Evolutionary conservation across 108 stramenopile genomes (phyloP).

Genomic region (Aurantiochytrium sp.): DNA sequence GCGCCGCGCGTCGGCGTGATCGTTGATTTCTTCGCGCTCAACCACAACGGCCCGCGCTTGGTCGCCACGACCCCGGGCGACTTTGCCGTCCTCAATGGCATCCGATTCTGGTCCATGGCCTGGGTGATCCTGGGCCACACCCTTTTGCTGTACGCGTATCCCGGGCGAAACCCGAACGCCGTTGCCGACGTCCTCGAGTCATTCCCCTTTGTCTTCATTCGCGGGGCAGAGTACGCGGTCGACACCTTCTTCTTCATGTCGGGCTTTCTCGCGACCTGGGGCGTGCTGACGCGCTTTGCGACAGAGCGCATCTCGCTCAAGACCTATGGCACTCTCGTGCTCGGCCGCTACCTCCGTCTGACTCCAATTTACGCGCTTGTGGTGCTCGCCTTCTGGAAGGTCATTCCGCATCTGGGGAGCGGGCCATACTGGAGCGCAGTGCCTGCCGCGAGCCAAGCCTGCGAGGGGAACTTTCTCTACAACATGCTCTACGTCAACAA

Average conservation of each 20-base stretch:
- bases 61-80: neutral
- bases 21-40: neutral
- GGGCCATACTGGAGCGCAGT: constrained; percentile 42
- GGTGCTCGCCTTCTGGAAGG: constrained; percentile 45
- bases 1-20: neutral
- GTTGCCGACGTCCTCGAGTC: neutral
- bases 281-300: constrained; percentile 24
- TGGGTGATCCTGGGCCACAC: constrained; percentile 51
- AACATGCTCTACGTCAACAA: constrained; percentile 56
- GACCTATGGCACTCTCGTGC: constrained; percentile 36
- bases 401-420: constrained; percentile 32
- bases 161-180: constrained; percentile 36
- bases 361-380: constrained; percentile 42
- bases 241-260: constrained; percentile 57
- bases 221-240: constrained; percentile 40
- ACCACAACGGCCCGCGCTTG: neutral
- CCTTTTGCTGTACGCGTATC: constrained; percentile 31
- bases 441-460: neutral
- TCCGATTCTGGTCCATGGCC: constrained; percentile 50
- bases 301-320: neutral
- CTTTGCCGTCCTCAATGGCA: neutral
- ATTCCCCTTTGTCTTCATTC: neutral
- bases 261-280: constrained; percentile 47
- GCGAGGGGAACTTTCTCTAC: constrained; percentile 35
- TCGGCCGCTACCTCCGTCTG: constrained; percentile 48